Base-by-base conservation (phyloP, 768 basidiomycete species). In the Boletus sp. region DNA sequence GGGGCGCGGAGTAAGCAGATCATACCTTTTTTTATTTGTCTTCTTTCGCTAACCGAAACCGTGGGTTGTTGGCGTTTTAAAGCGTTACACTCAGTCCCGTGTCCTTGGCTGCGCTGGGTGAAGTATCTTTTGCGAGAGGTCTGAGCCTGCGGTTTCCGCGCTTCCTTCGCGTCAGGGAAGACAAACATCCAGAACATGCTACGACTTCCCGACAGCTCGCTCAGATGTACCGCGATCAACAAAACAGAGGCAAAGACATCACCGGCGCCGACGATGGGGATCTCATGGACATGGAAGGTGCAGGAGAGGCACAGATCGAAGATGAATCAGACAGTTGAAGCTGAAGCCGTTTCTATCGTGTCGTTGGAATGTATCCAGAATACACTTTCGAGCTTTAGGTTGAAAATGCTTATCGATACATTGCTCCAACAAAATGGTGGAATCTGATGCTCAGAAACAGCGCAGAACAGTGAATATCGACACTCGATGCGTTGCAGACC, bases 101-200 rank as follows among this genome's bases (percentile, higher is more conserved):
- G 15, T 95, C 93, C 23, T 72, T 87, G 6, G 93, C 93, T 17
- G 93, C 90, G 0, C 74, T 79, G 50, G 84, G 85, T 7, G 65
- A 85, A 21, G 75, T 84, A 5, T 80, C 83, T 7, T 76, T 76
- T 8, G 33, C 43, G 32, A 77, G 87, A 27, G 94, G 94, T 5
- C 74, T 95, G 30, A 90, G 88, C 61, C 70, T 96, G 13, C 85
- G 94, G 13, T 97, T 97, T 69, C 94, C 94, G 39, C 79, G 93
- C 34, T 96, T 95, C 72, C 77, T 95, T 51, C 81, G 77, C 54
- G 63, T 82, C 7, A 75, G 89, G 25, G 83, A 85, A 10, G 93
- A 95, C 70, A 94, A 93, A 70, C 62, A 63, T 6, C 76, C 85
- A 47, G 84, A 87, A 62, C 71, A 87, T 59, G 92, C 90, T 2